These are phyloP conservation scores for Malbranchea zuffiana DNA, from an alignment of 2,329 filamentous ascomycete genomes.

Conservation along the genomic window DNA sequence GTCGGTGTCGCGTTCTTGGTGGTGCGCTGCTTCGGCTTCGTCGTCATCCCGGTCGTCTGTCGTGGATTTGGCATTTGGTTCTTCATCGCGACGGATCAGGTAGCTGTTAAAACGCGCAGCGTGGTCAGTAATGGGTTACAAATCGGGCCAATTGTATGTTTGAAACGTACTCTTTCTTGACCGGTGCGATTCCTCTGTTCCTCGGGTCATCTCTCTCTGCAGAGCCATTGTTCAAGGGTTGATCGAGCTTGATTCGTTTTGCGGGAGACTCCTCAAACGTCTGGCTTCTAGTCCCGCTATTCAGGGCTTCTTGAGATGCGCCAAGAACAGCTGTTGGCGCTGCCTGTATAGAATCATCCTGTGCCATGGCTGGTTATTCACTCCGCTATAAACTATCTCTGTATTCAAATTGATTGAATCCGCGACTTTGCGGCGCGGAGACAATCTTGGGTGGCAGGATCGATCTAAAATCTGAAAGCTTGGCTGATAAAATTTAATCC, in stretches of 20 bases:
- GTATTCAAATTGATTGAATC: too few relatives aligned
- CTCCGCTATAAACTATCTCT: too few relatives aligned
- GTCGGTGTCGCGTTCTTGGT: conserved; percentile 31
- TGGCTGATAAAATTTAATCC: too few relatives aligned
- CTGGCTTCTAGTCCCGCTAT: too few relatives aligned
- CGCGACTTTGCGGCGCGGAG: too few relatives aligned
- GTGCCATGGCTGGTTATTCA: too few relatives aligned
- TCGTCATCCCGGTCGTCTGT: conserved; percentile 38
- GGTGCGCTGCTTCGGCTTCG: conserved; percentile 47
- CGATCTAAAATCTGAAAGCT: too few relatives aligned
- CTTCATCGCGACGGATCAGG: neutral
- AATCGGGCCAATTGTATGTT: neutral
- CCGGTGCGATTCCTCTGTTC: conserved; percentile 52
- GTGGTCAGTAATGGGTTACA: neutral
- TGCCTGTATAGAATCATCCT: too few relatives aligned
- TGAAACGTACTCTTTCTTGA: conserved; percentile 57
- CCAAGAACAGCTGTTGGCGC: too few relatives aligned
- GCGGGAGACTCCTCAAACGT: conserved; percentile 27
- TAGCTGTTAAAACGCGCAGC: neutral
- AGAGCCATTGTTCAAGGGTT: conserved; percentile 17
- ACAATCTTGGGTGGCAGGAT: too few relatives aligned
- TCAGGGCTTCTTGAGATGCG: too few relatives aligned
- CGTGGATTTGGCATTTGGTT: conserved; percentile 14
- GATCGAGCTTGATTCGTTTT: conserved; percentile 50
- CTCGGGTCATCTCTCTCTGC: conserved; percentile 23